Base-by-base conservation (phyloP, 805 yeast species). In the Ogataea nonfermentans region DNA sequence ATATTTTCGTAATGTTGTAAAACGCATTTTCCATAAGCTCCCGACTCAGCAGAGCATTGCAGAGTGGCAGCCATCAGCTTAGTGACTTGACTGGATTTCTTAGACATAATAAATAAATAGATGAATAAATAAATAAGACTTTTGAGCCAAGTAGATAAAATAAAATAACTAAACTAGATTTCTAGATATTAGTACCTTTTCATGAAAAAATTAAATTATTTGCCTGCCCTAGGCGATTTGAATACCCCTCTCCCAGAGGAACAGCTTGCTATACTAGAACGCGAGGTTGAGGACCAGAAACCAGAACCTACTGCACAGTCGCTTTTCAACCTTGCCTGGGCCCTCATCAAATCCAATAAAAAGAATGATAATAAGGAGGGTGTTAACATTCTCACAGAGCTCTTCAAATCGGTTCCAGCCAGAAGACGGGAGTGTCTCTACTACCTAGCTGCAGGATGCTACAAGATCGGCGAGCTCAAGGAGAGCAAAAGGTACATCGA, bases 291-390 rank as follows among this genome's bases (percentile, higher is more conserved):
- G 19, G 70, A 82, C 1, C 98, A 93, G 59, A 81, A 84, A 23
- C 95, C 93, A 4, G 68, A 74, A 27, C 89, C 87, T 0, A 73
- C 90, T 0, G 73, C 85, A 0, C 97, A 89, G 61, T 82, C 96
- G 2, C 76, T 80, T 42, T 93, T 93, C 73, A 93, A 95, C 63
- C 86, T 85, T 53, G 95, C 97, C 0, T 93, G 99, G 99, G 99
- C 95, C 3, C 68, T 93, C 35, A 77, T 95, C 47, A 90, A 88
- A 60, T 80, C 95, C 2, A 57, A 62, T 35, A 70, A 72, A 35
- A 68, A 70, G 15, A 72, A 69, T 27, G 83, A 85, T 46, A 95
- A 86, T 56, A 73, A 83, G 51, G 71, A 82, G 35, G 99, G 98
- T 0, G 78, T 93, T 12, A 80, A 77, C 39, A 70, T 91, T 20